Evolutionary conservation across 148 eudicot species (phyloP).

Genomic region (Rhododendron ovatum): DNA sequence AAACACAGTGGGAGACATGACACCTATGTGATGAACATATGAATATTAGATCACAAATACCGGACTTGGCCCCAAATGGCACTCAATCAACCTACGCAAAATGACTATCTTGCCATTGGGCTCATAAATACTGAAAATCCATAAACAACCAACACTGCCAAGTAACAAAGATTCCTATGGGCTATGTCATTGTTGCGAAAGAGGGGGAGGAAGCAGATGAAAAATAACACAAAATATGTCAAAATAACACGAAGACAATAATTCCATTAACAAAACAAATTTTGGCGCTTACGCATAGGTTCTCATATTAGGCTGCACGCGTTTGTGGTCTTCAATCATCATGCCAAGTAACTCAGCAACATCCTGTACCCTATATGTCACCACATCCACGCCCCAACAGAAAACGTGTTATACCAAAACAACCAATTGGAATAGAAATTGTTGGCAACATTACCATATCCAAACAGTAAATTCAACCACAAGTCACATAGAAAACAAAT

Average conservation of each 20-base stretch:
- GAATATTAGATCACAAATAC: too few relatives aligned
- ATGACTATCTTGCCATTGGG: too few relatives aligned
- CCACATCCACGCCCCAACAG: slow-evolving; percentile 4
- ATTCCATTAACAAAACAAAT: not conserved
- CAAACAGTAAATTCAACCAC: not conserved
- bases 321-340: slow-evolving; percentile 92
- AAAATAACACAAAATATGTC: not conserved
- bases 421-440: not conserved
- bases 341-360: slow-evolving; percentile 96
- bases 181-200: not conserved
- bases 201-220: not conserved
- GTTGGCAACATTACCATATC: not conserved
- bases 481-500: not conserved
- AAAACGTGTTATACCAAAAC: not conserved
- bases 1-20: too few relatives aligned
- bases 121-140: not conserved
- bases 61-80: too few relatives aligned
- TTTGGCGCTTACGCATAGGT: slow-evolving; percentile 79
- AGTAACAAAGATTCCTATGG: not conserved
- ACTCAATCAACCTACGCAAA: too few relatives aligned
- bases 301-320: slow-evolving; percentile 83
- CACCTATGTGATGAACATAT: too few relatives aligned
- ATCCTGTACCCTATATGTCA: slow-evolving; percentile 74
- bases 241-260: not conserved
- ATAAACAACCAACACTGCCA: not conserved